Conservation (phyloP, 345 rosid genomes). For the Gossypium turneri region DNA sequence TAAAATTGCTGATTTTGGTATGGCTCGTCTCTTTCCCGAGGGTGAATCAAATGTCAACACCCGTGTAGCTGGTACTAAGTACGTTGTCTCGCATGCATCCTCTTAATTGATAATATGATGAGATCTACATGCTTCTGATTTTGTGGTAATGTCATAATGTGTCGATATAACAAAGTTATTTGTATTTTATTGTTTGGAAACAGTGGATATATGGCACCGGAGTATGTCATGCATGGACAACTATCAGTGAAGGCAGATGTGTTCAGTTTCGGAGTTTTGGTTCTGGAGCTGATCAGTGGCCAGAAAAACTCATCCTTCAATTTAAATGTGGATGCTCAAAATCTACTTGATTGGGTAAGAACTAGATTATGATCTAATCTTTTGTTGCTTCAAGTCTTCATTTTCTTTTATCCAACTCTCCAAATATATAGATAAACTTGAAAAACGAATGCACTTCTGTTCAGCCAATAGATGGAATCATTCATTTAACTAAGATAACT, state of each 20-base stretch:
- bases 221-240: constrained; percentile 79
- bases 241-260: constrained; percentile 86
- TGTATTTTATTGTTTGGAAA: constrained; percentile 18
- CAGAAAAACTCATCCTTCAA: constrained; percentile 63
- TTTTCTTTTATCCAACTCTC: neutral
- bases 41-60: constrained; percentile 83
- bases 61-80: constrained; percentile 95
- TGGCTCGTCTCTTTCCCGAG: constrained; percentile 98
- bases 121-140: neutral
- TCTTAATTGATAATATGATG: neutral
- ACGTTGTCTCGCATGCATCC: constrained; percentile 28
- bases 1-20: constrained; percentile 96
- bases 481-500: no score
- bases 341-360: constrained; percentile 91
- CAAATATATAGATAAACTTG: neutral
- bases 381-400: neutral
- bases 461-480: neutral
- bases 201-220: constrained; percentile 99
- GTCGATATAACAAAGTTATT: neutral
- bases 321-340: constrained; percentile 44
- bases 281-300: constrained; percentile 81
- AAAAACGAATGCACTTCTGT: neutral
- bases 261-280: constrained; percentile 93
- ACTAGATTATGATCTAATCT: constrained; percentile 1
- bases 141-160: constrained; percentile 7